Percentiles rank a stretch among this genome's conserved stretches.
phyloP scores from a whole-genome alignment of 495 filamentous ascomycete species.

The Jackrogersella minutella region DNA sequence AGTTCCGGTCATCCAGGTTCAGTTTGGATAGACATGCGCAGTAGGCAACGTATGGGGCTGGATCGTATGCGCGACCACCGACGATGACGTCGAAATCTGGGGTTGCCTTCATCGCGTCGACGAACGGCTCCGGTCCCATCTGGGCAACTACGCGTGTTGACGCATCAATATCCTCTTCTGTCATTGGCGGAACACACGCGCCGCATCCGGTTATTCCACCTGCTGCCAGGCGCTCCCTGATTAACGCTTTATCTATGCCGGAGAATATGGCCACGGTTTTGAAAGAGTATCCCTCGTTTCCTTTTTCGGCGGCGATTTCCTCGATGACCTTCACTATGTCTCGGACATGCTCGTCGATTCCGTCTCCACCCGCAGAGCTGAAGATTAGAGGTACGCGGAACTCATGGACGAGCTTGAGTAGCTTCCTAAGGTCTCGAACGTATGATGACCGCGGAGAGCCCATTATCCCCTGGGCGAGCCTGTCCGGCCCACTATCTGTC shows the following conservation, averaged over 20 bases:
- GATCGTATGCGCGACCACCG: constrained; percentile 60
- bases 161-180: constrained; percentile 47
- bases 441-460: constrained; percentile 49
- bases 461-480: constrained; percentile 52
- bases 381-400: constrained; percentile 53
- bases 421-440: constrained; percentile 49
- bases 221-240: constrained; percentile 40
- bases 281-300: constrained; percentile 46
- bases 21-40: constrained; percentile 39
- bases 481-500: constrained; percentile 57
- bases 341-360: constrained; percentile 54
- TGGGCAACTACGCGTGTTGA: constrained; percentile 48
- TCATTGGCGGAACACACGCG: constrained; percentile 50
- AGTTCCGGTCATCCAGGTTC: constrained; percentile 12
- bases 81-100: constrained; percentile 57
- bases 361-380: constrained; percentile 59
- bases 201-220: constrained; percentile 40
- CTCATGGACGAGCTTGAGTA: constrained; percentile 44
- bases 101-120: constrained; percentile 50
- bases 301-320: constrained; percentile 40
- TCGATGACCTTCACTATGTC: constrained; percentile 51
- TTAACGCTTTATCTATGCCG: constrained; percentile 44
- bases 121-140: constrained; percentile 50
- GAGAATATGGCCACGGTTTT: constrained; percentile 54
- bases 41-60: constrained; percentile 57